These are phyloP conservation scores for Ceratocystis papillata DNA, from an alignment of 2,329 filamentous ascomycete genomes.

Conservation along the genomic window DNA sequence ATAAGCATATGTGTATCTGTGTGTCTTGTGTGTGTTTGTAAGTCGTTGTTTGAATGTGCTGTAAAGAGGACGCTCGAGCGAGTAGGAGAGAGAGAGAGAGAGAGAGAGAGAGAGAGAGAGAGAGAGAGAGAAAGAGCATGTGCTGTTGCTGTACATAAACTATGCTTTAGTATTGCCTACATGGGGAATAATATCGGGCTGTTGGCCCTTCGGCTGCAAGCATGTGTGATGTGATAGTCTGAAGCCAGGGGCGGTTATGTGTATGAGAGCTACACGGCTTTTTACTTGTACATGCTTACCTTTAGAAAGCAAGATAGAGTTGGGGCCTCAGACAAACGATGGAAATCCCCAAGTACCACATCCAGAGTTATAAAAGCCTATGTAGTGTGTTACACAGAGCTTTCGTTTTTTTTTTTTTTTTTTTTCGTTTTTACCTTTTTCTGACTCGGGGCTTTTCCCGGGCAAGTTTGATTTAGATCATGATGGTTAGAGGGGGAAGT, in stretches of 20 bases:
- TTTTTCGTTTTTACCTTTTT: neutral
- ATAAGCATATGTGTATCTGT: no score
- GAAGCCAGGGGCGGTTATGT: neutral
- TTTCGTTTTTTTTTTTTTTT: no score
- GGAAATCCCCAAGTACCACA: neutral
- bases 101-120: neutral
- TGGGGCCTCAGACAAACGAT: neutral
- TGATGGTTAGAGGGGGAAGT: neutral
- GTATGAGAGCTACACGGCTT: no score
- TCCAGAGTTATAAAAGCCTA: neutral
- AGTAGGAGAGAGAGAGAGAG: neutral
- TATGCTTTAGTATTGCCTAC: neutral
- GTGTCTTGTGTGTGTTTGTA: no score
- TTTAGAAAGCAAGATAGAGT: neutral
- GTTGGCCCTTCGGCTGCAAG: neutral
- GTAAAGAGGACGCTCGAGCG: no score
- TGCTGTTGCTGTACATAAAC: neutral
- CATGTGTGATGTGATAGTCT: neutral
- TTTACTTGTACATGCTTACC: no score
- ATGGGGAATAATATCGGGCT: neutral
- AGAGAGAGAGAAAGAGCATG: neutral
- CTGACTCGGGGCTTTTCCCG: neutral
- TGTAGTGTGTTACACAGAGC: neutral
- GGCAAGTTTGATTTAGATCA: neutral
- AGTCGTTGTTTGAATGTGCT: no score